A percentile compares a stretch with the other conserved stretches of the same genome.
phyloP scores from a whole-genome alignment of 2,329 filamentous ascomycete species.

The Aspergillus oerlinghausenensis region DNA sequence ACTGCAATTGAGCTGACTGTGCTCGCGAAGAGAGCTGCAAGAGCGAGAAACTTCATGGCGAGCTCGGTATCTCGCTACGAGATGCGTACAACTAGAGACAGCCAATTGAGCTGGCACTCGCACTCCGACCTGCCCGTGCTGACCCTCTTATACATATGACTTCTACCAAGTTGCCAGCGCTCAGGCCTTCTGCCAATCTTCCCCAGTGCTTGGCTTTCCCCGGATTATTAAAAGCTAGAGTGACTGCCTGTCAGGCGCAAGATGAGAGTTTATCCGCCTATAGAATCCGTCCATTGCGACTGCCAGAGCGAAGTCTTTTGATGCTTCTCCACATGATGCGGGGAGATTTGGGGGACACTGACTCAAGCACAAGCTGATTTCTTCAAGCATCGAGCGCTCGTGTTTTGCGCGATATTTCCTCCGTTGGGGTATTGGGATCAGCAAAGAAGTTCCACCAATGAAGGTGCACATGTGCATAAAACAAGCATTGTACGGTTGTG shows the following conservation, averaged over 20 bases:
- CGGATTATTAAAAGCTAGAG: slow-evolving; percentile 3
- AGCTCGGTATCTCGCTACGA: background rate
- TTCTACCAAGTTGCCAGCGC: background rate
- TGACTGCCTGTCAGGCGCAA: background rate
- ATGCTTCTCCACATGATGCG: slow-evolving; percentile 14
- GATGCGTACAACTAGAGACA: background rate
- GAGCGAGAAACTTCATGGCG: slow-evolving; percentile 22
- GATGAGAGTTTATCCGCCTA: slow-evolving; percentile 22
- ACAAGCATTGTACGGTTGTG: background rate
- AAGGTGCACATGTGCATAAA: background rate
- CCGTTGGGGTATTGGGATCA: background rate
- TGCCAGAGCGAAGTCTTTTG: background rate
- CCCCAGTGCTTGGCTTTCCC: background rate
- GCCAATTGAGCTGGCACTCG: background rate
- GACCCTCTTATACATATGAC: background rate
- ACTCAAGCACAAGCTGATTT: background rate
- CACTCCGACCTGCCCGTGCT: background rate
- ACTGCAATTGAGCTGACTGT: slow-evolving; percentile 8
- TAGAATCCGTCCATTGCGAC: slow-evolving; percentile 11
- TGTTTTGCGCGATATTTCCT: slow-evolving; percentile 6
- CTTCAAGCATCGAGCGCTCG: slow-evolving; percentile 3
- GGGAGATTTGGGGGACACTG: slow-evolving; percentile 1
- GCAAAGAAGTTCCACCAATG: background rate
- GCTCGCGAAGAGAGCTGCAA: slow-evolving; percentile 18
- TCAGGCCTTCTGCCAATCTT: background rate